A percentile compares a stretch with the other conserved stretches of the same genome.
These are phyloP conservation scores for Xylariaceae sp. DNA, from an alignment of 2,329 filamentous ascomycete genomes.

Conservation along the genomic window DNA sequence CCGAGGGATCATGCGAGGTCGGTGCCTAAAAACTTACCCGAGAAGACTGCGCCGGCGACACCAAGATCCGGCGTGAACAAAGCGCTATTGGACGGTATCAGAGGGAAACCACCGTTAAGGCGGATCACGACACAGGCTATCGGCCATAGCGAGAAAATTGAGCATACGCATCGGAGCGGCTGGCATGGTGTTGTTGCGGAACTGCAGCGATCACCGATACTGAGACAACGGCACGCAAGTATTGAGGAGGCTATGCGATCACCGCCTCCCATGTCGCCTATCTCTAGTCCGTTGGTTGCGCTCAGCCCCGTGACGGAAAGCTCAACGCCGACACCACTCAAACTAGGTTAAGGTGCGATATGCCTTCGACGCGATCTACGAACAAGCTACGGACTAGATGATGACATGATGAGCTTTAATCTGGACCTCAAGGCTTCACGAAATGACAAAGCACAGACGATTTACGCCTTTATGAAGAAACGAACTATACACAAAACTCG, in stretches of 20 bases:
- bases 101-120: constrained; percentile 46
- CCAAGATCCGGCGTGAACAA: constrained; percentile 34
- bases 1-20: constrained; percentile 29
- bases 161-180: constrained; percentile 46
- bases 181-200: constrained; percentile 63
- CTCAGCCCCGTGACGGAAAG: constrained; percentile 9
- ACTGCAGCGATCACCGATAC: constrained; percentile 55
- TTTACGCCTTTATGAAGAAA: constrained; percentile 17
- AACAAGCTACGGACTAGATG: too few species aligned
- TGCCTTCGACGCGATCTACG: not conserved
- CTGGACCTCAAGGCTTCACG: too few species aligned
- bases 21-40: constrained; percentile 23
- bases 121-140: constrained; percentile 52
- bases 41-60: constrained; percentile 25
- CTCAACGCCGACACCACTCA: constrained; percentile 11
- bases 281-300: constrained; percentile 21
- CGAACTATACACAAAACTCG: constrained; percentile 8
- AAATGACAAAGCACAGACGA: not conserved
- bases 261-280: constrained; percentile 31
- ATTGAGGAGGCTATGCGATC: constrained; percentile 55
- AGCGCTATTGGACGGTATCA: constrained; percentile 41
- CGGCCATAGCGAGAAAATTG: constrained; percentile 47
- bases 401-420: too few species aligned
- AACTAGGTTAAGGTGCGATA: constrained; percentile 2
- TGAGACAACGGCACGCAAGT: constrained; percentile 60